A percentile compares a stretch with the other conserved stretches of the same genome.
phyloP scores from a whole-genome alignment of 768 basidiomycete species.

The Amanita muscaria region DNA sequence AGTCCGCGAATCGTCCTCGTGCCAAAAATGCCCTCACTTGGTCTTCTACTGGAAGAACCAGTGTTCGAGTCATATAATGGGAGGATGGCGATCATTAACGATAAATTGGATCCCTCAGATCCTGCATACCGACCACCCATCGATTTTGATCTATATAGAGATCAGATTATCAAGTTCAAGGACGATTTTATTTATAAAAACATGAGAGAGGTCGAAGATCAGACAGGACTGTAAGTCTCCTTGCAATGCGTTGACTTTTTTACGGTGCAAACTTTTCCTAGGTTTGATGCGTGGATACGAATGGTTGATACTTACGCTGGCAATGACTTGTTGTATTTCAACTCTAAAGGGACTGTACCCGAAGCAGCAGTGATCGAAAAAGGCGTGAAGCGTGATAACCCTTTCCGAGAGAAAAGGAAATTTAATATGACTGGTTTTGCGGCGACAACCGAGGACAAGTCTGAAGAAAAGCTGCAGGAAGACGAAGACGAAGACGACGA shows the following conservation, averaged over 20 bases:
- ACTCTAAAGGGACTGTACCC: slow-evolving; percentile 71
- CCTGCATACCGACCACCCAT: slow-evolving; percentile 63
- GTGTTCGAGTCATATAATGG: slow-evolving; percentile 74
- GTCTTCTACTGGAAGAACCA: slow-evolving; percentile 83
- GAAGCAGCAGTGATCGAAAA: slow-evolving; percentile 55
- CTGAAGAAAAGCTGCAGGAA: slow-evolving; percentile 22
- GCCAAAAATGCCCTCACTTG: slow-evolving; percentile 94
- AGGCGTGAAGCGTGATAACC: slow-evolving; percentile 44
- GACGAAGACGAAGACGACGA: slow-evolving; percentile 33
- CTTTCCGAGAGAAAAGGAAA: slow-evolving; percentile 59
- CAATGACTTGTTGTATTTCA: slow-evolving; percentile 70
- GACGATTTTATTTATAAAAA: slow-evolving; percentile 75
- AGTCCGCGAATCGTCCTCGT: slow-evolving; percentile 70
- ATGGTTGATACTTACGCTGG: slow-evolving; percentile 69
- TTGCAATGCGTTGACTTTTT: neutral
- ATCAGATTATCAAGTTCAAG: slow-evolving; percentile 76
- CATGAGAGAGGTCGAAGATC: slow-evolving; percentile 80
- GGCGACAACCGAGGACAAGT: slow-evolving; percentile 18
- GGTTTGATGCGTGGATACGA: slow-evolving; percentile 82
- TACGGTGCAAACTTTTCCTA: slow-evolving; percentile 19
- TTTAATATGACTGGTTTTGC: slow-evolving; percentile 59
- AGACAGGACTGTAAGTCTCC: slow-evolving; percentile 60
- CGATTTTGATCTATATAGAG: slow-evolving; percentile 59
- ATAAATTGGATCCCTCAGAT: slow-evolving; percentile 43
- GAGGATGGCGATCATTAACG: slow-evolving; percentile 40